phyloP scores from a whole-genome alignment of 805 yeast genomes.

The Debaryomyces castellii region DNA sequence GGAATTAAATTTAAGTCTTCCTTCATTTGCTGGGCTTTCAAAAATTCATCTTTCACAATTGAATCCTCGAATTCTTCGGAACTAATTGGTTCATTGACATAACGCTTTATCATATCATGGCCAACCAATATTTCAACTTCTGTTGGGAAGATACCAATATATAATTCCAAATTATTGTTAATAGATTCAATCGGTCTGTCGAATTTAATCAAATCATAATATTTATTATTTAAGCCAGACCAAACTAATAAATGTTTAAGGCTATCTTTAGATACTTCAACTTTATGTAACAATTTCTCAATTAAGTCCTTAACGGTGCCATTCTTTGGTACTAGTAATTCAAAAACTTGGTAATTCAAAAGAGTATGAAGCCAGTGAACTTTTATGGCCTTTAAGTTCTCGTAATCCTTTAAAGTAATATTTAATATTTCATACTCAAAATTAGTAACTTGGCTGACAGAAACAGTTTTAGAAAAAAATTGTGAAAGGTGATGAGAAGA shows the following conservation, averaged over 20 bases:
- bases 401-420: slow-evolving; percentile 73
- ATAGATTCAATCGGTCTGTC: slow-evolving; percentile 34
- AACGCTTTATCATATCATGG: slow-evolving; percentile 33
- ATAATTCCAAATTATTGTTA: slow-evolving; percentile 34
- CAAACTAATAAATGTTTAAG: slow-evolving; percentile 53
- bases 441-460: slow-evolving; percentile 41
- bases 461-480: slow-evolving; percentile 41
- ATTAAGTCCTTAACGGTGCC: slow-evolving; percentile 55
- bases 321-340: slow-evolving; percentile 64
- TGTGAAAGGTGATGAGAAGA: slow-evolving; percentile 36
- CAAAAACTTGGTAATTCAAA: slow-evolving; percentile 65
- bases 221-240: slow-evolving; percentile 47
- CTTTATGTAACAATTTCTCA: slow-evolving; percentile 53
- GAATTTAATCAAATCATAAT: slow-evolving; percentile 36
- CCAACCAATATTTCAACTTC: slow-evolving; percentile 39
- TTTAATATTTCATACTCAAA: slow-evolving; percentile 78
- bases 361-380: slow-evolving; percentile 73
- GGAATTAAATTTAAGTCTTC: slow-evolving; percentile 49
- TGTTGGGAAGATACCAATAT: slow-evolving; percentile 43
- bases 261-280: slow-evolving; percentile 49
- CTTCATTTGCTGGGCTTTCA: slow-evolving; percentile 20
- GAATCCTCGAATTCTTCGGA: slow-evolving; percentile 26
- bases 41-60: slow-evolving; percentile 21
- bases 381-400: slow-evolving; percentile 64
- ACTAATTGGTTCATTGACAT: slow-evolving; percentile 17